phyloP scores from a whole-genome alignment of 495 filamentous ascomycete genomes.

The Tuber brumale region DNA sequence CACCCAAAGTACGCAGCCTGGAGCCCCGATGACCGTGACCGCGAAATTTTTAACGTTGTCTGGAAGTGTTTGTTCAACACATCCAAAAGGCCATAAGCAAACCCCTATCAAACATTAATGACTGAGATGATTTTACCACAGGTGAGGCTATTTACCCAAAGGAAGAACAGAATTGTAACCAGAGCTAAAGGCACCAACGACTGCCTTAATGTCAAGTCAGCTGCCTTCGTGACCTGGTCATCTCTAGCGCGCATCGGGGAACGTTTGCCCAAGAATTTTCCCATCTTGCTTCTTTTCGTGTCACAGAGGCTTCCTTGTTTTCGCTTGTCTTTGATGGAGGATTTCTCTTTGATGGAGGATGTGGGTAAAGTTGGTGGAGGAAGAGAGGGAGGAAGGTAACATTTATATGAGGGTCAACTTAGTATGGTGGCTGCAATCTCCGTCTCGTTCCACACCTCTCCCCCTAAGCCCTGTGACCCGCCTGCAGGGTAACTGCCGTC shows the following conservation, averaged over 20 bases:
- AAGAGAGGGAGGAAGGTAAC: not conserved
- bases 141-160: slow-evolving; percentile 21
- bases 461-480: not conserved
- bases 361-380: not conserved
- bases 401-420: not conserved
- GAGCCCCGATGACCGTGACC: slow-evolving; percentile 36
- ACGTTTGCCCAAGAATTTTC: slow-evolving; percentile 32
- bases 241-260: slow-evolving; percentile 14
- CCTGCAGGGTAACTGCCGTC: not conserved
- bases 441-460: not conserved
- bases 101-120: slow-evolving; percentile 22
- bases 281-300: slow-evolving; percentile 9
- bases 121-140: not conserved
- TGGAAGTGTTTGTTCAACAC: slow-evolving; percentile 54
- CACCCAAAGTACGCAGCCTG: slow-evolving; percentile 42
- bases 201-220: slow-evolving; percentile 32
- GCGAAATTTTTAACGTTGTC: slow-evolving; percentile 34
- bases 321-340: too few species aligned
- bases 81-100: slow-evolving; percentile 52
- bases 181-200: slow-evolving; percentile 31
- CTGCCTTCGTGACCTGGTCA: slow-evolving; percentile 35
- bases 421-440: not conserved
- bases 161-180: slow-evolving; percentile 39
- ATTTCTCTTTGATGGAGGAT: too few species aligned
- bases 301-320: not conserved